A percentile compares a stretch with the other conserved stretches of the same genome.
Conservation (phyloP, 1,284 basidiomycete species). For the Sporisorium scitamineum region DNA sequence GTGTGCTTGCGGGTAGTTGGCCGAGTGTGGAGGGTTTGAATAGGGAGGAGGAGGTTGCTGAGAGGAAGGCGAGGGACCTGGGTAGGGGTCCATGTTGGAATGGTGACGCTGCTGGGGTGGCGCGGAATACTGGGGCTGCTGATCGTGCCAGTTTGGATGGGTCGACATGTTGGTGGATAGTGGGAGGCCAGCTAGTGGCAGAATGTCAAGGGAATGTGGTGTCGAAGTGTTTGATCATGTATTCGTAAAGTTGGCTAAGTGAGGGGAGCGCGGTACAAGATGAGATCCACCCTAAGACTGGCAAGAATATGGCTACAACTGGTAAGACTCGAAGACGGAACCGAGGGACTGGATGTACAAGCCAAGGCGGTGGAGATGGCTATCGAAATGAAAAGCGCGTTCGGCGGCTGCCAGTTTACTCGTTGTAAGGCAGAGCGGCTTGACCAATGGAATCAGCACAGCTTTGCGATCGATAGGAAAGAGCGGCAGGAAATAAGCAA, state of each 20-base stretch:
- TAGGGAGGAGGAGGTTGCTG: conserved; percentile 22
- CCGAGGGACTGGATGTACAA: not conserved
- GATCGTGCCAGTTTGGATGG: conserved; percentile 45
- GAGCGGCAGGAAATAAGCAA: not conserved
- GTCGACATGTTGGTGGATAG: conserved; percentile 30
- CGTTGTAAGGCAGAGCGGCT: no score
- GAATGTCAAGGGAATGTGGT: not conserved
- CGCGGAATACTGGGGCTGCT: conserved; percentile 23
- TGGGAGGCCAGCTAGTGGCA: conserved; percentile 6
- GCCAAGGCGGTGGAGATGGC: not conserved
- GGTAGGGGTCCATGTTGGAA: conserved; percentile 35
- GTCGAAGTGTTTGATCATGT: conserved; percentile 8
- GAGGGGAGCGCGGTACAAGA: not conserved
- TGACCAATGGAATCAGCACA: no score
- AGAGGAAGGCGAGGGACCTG: conserved; percentile 19
- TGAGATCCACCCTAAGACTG: no score
- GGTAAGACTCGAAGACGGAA: not conserved
- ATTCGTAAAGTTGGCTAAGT: not conserved
- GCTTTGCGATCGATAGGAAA: not conserved
- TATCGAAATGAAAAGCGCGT: not conserved
- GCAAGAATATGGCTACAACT: not conserved
- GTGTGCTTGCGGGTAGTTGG: conserved; percentile 28
- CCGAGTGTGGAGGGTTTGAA: conserved; percentile 11
- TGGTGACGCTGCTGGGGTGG: conserved; percentile 37
- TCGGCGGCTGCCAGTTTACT: no score